Evolutionary conservation across 2,329 filamentous ascomycete species (phyloP), one percentile per base, ranked within the genome.

Genomic region (Ascochyta pisi): DNA sequence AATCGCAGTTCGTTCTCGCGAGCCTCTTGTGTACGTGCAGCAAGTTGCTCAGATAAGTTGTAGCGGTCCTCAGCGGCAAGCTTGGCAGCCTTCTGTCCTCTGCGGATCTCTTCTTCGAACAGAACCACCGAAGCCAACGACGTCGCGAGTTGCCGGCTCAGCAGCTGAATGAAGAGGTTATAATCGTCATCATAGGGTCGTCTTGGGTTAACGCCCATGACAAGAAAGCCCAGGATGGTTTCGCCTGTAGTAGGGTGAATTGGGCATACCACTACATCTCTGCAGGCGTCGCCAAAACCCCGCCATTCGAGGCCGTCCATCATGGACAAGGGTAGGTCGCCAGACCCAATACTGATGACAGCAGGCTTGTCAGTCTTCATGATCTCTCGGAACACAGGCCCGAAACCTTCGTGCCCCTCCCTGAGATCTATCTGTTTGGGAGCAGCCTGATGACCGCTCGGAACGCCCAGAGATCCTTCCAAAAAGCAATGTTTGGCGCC

Each of bases 121-220:
- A 95, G 76, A 0, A 93, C 89, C 0, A 93, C 90, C 0, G 90
- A 93, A 1, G 90, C 90, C 72, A 94, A 83, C 0, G 90, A 92
- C 0, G 90, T 94, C 8, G 88, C 89, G 8, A 94, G 79, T 69
- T 94, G 91, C 22, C 90, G 84, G 42, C 87, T 88, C 5, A 94
- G 77, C 1, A 94, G 81, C 64, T 90, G 87, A 34, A 94, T 82
- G 65, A 94, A 95, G 0, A 94, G 79, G 59, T 86, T 85, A 67
- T 94, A 95, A 62, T 94, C 91, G 34, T 89, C 87, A 64, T 95
- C 89, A 65, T 90, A 95, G 0, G 89, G 90, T 45, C 90, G 82
- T 38, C 90, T 81, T 1, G 91, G 90, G 69, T 96, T 96, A 9
- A 90, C 81, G 4, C 90, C 91, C 71, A 95, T 81, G 3, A 95